A percentile compares a stretch with the other conserved stretches of the same genome.
Evolutionary conservation across 257 asterid species (phyloP).

Genomic region (Ocimum tenuiflorum): DNA sequence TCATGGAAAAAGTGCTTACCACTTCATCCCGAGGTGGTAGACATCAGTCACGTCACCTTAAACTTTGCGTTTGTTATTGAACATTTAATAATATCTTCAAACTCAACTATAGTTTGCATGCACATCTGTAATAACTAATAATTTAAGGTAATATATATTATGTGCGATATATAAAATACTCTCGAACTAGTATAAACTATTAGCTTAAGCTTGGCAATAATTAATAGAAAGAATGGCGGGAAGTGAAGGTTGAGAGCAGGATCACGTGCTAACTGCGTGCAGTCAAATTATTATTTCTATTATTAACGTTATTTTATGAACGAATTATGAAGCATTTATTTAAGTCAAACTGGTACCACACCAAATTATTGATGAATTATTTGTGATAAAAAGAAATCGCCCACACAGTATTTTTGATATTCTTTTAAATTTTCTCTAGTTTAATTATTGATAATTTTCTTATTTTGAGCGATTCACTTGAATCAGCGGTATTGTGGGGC

Average conservation of each 20-base stretch:
- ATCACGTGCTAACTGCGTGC: constrained; percentile 59
- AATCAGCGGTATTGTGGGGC: constrained; percentile 33
- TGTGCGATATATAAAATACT: no score
- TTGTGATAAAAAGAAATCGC: background rate
- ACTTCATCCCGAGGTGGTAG: no score
- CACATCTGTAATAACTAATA: no score
- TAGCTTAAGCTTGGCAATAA: background rate
- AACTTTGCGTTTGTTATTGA: no score
- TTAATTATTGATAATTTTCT: background rate
- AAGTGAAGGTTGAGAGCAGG: constrained; percentile 25
- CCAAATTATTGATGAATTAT: constrained; percentile 24
- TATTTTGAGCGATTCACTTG: no score
- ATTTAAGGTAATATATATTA: no score
- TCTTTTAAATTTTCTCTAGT: background rate
- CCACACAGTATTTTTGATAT: background rate
- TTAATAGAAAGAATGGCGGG: constrained; percentile 4
- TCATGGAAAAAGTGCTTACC: no score
- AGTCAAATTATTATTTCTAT: constrained; percentile 23
- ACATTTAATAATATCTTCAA: no score
- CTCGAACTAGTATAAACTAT: no score
- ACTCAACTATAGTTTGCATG: no score
- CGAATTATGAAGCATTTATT: constrained; percentile 20
- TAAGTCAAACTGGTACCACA: background rate
- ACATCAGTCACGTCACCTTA: no score
- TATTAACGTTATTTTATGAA: background rate